Evolutionary conservation across 2,329 filamentous ascomycete species (phyloP).

Genomic region (Aureobasidium musti): DNA sequence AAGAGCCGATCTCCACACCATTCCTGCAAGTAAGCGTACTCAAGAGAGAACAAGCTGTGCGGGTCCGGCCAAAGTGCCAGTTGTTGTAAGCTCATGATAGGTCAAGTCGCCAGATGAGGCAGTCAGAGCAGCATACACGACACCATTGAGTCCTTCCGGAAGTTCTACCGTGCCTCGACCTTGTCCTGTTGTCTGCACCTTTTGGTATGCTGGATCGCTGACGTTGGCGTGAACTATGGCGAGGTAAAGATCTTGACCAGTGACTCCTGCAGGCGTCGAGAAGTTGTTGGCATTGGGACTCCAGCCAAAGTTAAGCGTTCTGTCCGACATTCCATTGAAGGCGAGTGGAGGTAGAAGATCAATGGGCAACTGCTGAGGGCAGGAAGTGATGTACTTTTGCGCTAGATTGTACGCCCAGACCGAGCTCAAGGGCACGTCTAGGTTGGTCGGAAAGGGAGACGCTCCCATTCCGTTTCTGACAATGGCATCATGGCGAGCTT

Average conservation of each 20-base stretch:
- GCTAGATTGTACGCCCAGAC: conserved; percentile 40
- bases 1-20: neutral
- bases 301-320: conserved; percentile 33
- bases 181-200: conserved; percentile 32
- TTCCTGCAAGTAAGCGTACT: neutral
- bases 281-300: conserved; percentile 31
- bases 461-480: conserved; percentile 37
- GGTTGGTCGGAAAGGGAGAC: conserved; percentile 39
- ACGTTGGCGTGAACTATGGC: conserved; percentile 35
- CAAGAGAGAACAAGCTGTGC: conserved; percentile 35
- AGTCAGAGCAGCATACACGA: conserved; percentile 34
- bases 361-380: conserved; percentile 33
- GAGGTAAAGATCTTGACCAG: conserved; percentile 34
- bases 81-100: conserved; percentile 32
- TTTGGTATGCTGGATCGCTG: conserved; percentile 33
- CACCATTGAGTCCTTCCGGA: conserved; percentile 34
- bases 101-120: conserved; percentile 33
- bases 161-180: conserved; percentile 33
- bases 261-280: conserved; percentile 32
- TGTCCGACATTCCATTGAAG: conserved; percentile 32
- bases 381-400: conserved; percentile 38
- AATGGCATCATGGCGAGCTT: conserved; percentile 39
- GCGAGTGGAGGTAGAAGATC: conserved; percentile 29
- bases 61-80: conserved; percentile 35
- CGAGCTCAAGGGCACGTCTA: conserved; percentile 38